Evolutionary conservation across 1,284 basidiomycete genomes (phyloP).

Genomic region (Melampsora americana): DNA sequence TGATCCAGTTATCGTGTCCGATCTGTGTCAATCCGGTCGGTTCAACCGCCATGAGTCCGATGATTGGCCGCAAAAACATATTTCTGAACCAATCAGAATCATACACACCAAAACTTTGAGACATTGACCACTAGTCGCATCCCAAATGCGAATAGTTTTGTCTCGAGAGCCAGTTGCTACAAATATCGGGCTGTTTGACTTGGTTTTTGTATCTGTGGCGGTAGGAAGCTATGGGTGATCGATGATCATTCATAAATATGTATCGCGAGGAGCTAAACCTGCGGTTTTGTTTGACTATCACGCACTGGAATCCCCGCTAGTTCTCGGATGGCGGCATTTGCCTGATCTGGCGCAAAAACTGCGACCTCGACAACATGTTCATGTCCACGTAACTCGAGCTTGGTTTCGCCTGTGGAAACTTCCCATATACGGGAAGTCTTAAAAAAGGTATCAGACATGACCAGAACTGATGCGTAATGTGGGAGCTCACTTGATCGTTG

Average conservation of each 20-base stretch:
- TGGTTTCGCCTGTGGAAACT: slow-evolving; percentile 69
- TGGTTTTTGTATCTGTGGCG: slow-evolving; percentile 13
- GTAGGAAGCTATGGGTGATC: neutral
- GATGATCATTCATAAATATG: neutral
- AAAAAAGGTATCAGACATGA: neutral
- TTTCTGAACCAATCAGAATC: neutral
- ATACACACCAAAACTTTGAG: slow-evolving; percentile 62
- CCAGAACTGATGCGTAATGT: neutral
- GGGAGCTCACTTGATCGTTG: slow-evolving; percentile 69
- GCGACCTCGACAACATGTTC: slow-evolving; percentile 81
- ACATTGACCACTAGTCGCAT: slow-evolving; percentile 70
- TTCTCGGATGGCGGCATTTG: slow-evolving; percentile 73
- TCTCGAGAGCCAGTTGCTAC: slow-evolving; percentile 79
- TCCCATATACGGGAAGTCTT: slow-evolving; percentile 83
- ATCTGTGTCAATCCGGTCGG: slow-evolving; percentile 5
- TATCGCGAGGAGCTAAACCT: neutral
- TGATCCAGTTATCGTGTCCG: slow-evolving; percentile 76
- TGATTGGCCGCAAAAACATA: neutral
- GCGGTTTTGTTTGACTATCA: neutral
- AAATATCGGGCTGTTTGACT: slow-evolving; percentile 56
- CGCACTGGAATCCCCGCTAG: slow-evolving; percentile 64
- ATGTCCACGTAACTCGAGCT: slow-evolving; percentile 78
- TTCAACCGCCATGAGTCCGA: slow-evolving; percentile 15
- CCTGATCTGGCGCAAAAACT: slow-evolving; percentile 71
- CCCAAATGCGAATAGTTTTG: slow-evolving; percentile 84